Evolutionary conservation across 345 rosid genomes (phyloP).

Genomic region (Theobroma cacao): DNA sequence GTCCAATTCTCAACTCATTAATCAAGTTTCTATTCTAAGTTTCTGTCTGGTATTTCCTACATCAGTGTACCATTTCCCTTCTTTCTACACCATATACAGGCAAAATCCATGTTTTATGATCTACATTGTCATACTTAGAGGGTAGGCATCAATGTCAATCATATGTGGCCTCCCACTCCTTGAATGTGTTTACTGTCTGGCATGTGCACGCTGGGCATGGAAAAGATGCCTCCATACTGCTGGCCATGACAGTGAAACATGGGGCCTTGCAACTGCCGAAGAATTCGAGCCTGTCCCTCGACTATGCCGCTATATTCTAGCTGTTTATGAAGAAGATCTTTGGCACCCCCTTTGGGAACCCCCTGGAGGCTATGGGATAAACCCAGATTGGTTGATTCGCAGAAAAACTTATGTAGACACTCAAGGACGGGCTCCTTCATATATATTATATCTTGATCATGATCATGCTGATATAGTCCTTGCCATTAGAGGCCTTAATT

Average conservation of each 20-base stretch:
- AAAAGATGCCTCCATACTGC: constrained; percentile 90
- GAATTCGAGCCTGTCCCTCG: constrained; percentile 91
- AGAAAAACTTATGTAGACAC: constrained; percentile 71
- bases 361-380: constrained; percentile 78
- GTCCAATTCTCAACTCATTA: not conserved
- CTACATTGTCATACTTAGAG: constrained; percentile 4
- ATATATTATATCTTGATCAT: constrained; percentile 77
- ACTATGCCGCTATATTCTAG: constrained; percentile 80
- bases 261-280: constrained; percentile 80
- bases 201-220: constrained; percentile 98
- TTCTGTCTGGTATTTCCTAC: not conserved
- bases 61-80: not conserved
- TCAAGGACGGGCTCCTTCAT: constrained; percentile 78
- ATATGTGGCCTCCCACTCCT: constrained; percentile 84
- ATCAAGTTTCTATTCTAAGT: not conserved
- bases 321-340: constrained; percentile 93
- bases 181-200: constrained; percentile 90
- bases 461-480: constrained; percentile 68
- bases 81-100: not conserved
- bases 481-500: constrained; percentile 77
- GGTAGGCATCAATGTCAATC: constrained; percentile 59
- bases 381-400: constrained; percentile 63
- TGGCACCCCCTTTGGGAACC: constrained; percentile 88
- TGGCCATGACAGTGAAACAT: constrained; percentile 86
- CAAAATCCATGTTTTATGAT: constrained; percentile 7